phyloP scores from a whole-genome alignment of 805 yeast species.

The Candida golubevii region DNA sequence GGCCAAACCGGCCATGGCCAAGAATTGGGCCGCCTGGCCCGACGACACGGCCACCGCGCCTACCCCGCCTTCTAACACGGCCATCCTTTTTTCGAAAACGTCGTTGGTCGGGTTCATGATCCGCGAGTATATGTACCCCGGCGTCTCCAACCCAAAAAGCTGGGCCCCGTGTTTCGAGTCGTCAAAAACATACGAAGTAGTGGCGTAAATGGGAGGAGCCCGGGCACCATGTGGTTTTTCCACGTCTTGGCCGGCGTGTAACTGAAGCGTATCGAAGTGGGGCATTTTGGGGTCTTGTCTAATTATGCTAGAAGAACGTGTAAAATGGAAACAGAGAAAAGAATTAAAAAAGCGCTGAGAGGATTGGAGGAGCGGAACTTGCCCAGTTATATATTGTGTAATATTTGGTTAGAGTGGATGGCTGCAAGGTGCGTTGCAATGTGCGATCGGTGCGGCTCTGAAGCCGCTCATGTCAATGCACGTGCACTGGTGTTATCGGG shows the following conservation, averaged over 20 bases:
- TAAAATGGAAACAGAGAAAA: not conserved
- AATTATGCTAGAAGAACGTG: not conserved
- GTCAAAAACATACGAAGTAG: slow-evolving; percentile 83
- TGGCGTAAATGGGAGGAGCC: slow-evolving; percentile 91
- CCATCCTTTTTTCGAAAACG: slow-evolving; percentile 86
- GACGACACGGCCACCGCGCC: slow-evolving; percentile 88
- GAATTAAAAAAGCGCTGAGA: not conserved
- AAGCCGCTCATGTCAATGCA: too few relatives aligned
- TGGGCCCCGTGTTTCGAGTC: slow-evolving; percentile 91
- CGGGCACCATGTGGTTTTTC: slow-evolving; percentile 69
- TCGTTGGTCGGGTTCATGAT: slow-evolving; percentile 90
- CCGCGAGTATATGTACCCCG: slow-evolving; percentile 86
- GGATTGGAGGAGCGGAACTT: not conserved
- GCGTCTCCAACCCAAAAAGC: slow-evolving; percentile 76
- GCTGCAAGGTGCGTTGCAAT: too few relatives aligned
- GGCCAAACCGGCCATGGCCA: slow-evolving; percentile 79
- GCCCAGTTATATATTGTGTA: not conserved
- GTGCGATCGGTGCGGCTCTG: too few relatives aligned
- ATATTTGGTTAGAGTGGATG: too few relatives aligned
- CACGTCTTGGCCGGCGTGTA: slow-evolving; percentile 88
- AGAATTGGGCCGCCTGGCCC: slow-evolving; percentile 95
- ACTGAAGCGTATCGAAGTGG: slow-evolving; percentile 81
- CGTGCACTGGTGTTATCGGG: too few relatives aligned
- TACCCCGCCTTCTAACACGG: slow-evolving; percentile 89
- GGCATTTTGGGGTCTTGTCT: slow-evolving; percentile 29